Percentiles rank a stretch among this genome's conserved stretches.
These are phyloP conservation scores for Monosporascus sp. DNA, from an alignment of 2,329 filamentous ascomycete species.

Conservation along the genomic window DNA sequence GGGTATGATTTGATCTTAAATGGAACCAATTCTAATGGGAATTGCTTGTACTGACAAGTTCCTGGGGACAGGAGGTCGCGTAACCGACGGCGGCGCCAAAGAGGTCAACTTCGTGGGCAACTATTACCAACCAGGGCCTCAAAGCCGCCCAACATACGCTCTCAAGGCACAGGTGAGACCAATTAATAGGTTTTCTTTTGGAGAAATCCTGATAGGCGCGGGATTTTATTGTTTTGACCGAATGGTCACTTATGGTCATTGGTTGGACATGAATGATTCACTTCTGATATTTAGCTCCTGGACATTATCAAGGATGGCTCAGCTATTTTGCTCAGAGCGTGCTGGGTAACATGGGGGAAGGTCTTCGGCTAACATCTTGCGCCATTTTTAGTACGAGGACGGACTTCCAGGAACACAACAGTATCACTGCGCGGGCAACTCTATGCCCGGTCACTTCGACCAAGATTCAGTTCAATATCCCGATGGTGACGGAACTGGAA, in stretches of 20 bases:
- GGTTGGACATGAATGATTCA: too few species aligned
- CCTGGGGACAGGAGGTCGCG: conserved; percentile 7
- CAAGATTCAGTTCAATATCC: conserved; percentile 21
- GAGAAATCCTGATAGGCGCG: too few species aligned
- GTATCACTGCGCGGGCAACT: conserved; percentile 29
- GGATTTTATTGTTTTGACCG: too few species aligned
- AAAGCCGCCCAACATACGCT: conserved; percentile 21
- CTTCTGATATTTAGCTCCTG: background rate
- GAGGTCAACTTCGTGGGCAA: conserved; percentile 29
- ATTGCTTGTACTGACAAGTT: background rate
- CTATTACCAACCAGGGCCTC: conserved; percentile 27
- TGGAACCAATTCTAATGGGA: too few species aligned
- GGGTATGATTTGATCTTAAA: conserved; percentile 7
- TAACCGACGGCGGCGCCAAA: conserved; percentile 27
- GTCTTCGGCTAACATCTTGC: too few species aligned
- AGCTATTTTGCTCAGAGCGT: too few species aligned
- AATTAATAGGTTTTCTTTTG: too few species aligned
- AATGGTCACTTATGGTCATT: too few species aligned
- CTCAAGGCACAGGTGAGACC: conserved; percentile 13
- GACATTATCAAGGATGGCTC: too few species aligned
- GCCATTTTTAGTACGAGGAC: conserved; percentile 21
- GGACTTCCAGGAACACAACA: conserved; percentile 25
- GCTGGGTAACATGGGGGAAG: too few species aligned
- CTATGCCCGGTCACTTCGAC: conserved; percentile 24
- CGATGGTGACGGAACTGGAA: conserved; percentile 17